These are phyloP conservation scores for Elongisporangium senticosum DNA, from an alignment of 352 stramenopile species.

Conservation along the genomic window DNA sequence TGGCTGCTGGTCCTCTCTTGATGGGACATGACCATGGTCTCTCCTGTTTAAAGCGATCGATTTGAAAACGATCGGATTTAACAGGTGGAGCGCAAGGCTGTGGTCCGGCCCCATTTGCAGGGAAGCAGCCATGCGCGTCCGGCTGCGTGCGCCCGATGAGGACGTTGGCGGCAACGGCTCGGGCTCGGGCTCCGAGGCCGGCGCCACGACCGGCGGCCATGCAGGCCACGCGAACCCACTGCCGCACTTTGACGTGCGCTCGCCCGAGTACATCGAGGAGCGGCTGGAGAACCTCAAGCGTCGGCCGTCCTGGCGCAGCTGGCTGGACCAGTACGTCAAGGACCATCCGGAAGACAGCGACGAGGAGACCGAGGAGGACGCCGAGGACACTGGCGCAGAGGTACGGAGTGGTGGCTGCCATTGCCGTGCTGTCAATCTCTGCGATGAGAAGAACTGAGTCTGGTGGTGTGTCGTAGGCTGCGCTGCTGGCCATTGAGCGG, in stretches of 20 bases:
- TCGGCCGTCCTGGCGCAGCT: conserved; percentile 49
- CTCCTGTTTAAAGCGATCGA: background rate
- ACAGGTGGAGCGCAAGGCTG: background rate
- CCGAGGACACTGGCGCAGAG: conserved; percentile 18
- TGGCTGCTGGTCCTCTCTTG: conserved; percentile 6
- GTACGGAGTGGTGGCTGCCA: background rate
- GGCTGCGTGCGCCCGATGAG: conserved; percentile 61
- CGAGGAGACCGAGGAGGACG: conserved; percentile 26
- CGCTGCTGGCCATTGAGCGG: background rate
- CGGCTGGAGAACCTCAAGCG: conserved; percentile 85
- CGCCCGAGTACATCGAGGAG: conserved; percentile 81
- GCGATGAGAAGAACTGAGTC: background rate
- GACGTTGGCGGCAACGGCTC: conserved; percentile 5
- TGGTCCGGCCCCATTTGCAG: background rate
- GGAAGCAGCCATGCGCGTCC: conserved; percentile 42
- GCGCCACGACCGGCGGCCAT: conserved; percentile 10
- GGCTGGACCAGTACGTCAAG: conserved; percentile 70
- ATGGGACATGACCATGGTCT: conserved; percentile 5
- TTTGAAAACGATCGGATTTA: background rate
- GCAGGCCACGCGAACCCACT: conserved; percentile 16
- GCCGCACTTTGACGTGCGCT: conserved; percentile 59
- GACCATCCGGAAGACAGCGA: conserved; percentile 32
- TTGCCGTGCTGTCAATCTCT: background rate
- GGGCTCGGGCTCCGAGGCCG: conserved; percentile 12
- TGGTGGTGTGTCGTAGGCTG: background rate